phyloP scores from a whole-genome alignment of 2,329 filamentous ascomycete genomes.

The Fusarium metavorans region DNA sequence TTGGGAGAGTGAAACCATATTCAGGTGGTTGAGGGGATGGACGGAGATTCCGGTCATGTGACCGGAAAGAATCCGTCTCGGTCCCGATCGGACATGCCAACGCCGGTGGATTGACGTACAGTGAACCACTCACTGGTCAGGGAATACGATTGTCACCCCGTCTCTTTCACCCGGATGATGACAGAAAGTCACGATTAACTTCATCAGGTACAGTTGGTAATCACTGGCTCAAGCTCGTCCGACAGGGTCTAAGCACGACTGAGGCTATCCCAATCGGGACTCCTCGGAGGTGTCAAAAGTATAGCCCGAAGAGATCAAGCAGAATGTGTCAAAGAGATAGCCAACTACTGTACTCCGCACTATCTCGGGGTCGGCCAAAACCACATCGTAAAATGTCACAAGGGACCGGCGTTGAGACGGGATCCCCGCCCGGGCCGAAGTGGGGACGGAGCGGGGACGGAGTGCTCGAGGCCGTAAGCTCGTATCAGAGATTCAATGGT shows the following conservation, averaged over 20 bases:
- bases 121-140: not conserved
- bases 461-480: not conserved
- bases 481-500: not conserved
- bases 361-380: not conserved
- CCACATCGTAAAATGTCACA: not conserved
- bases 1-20: not conserved
- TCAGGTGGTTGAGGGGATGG: not conserved
- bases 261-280: not conserved
- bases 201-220: not conserved
- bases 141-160: not conserved
- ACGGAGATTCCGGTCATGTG: not conserved
- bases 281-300: not conserved
- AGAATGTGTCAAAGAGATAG: not conserved
- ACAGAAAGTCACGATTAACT: not conserved
- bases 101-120: not conserved
- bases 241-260: rapidly evolving
- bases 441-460: not conserved
- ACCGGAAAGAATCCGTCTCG: not conserved
- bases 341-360: not conserved
- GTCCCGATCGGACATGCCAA: not conserved
- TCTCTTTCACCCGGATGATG: not conserved
- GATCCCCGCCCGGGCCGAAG: not conserved
- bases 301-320: not conserved
- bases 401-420: not conserved
- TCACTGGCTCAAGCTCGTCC: not conserved